Percentiles rank a stretch among this genome's conserved stretches.
These are phyloP conservation scores for Kalaharituber pfeilii DNA, from an alignment of 2,329 filamentous ascomycete species.

Conservation along the genomic window DNA sequence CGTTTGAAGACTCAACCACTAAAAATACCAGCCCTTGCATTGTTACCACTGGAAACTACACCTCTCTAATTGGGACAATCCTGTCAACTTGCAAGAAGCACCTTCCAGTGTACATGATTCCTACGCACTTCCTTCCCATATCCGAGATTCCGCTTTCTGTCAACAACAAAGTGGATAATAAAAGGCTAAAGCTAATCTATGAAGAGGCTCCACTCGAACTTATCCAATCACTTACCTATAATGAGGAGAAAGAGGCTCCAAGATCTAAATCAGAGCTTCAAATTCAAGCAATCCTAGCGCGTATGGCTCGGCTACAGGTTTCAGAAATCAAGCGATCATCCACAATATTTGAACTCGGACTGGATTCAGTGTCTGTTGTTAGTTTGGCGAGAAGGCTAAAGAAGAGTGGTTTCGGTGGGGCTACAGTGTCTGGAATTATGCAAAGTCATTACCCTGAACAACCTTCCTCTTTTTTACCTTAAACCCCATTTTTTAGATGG, in stretches of 20 bases:
- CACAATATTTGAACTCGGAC: constrained; percentile 68
- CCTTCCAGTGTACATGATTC: constrained; percentile 78
- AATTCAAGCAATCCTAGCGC: constrained; percentile 38
- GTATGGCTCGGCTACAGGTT: constrained; percentile 34
- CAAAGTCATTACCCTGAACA: constrained; percentile 27
- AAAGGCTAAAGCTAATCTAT: constrained; percentile 50
- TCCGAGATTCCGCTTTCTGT: constrained; percentile 59
- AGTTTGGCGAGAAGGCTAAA: constrained; percentile 49
- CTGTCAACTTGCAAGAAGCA: constrained; percentile 46
- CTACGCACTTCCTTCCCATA: constrained; percentile 61
- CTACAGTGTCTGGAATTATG: constrained; percentile 50
- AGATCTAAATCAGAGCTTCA: constrained; percentile 29
- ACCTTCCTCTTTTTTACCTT: constrained; percentile 30
- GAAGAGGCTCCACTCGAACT: constrained; percentile 40
- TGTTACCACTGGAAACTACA: constrained; percentile 6
- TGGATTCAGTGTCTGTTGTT: constrained; percentile 76
- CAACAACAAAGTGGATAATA: constrained; percentile 78
- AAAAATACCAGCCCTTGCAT: not conserved
- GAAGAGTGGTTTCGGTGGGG: constrained; percentile 40
- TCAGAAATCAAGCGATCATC: constrained; percentile 36
- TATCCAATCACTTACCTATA: constrained; percentile 39
- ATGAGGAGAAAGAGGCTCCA: constrained; percentile 21
- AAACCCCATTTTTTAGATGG: too few species aligned
- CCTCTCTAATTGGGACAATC: constrained; percentile 9
- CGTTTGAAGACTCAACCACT: constrained; percentile 24